Evolutionary conservation across 2,329 filamentous ascomycete species (phyloP), one percentile per base, ranked within the genome.

Genomic region (Xylaria sp.): DNA sequence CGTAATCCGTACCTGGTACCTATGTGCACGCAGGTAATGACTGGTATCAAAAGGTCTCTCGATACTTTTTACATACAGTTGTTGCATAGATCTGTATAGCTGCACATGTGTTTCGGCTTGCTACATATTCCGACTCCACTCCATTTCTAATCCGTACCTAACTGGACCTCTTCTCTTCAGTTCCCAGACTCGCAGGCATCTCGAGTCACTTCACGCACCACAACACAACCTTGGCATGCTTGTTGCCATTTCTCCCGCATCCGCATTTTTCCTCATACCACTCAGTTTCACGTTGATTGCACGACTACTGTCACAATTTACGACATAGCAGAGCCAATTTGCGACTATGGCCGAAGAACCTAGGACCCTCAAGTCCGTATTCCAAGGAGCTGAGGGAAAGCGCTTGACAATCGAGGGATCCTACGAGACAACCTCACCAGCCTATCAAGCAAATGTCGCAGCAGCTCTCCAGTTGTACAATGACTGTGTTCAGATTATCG

Each of bases 391-490:
- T 60, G 82, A 85, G 67, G 68, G 73, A 52, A 77, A 78, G 65
- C 80, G 82, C n/a, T 71, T 72, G 44, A 70, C 76, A n/a, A 71
- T 96, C 55, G 87, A 91, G 65, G 77, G 77, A 58, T 79, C 83
- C n/a, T 82, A 80, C 66, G 83, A 89, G 70, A 82, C 83, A 59
- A 89, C 83, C 66, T 86, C 84, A 23, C 77, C 85, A 39, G 74
- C 78, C 58, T 93, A 88, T 76, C 84, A 85, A 70, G 81, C 87
- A 65, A 85, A 85, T 68, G 81, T 96, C 66, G 78, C 79, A 61
- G 75, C 80, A 46, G 84, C 90, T 47, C 84, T 96, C 67, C 75
- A 82, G 64, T 82, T 85, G 56, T 93, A 96, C 75, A 80, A 89
- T 69, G 80, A 89, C 72, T 92, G 90, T 73, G 79, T 88, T 60